phyloP scores from a whole-genome alignment of 2,329 filamentous ascomycete genomes.

The Dothistroma septosporum region DNA sequence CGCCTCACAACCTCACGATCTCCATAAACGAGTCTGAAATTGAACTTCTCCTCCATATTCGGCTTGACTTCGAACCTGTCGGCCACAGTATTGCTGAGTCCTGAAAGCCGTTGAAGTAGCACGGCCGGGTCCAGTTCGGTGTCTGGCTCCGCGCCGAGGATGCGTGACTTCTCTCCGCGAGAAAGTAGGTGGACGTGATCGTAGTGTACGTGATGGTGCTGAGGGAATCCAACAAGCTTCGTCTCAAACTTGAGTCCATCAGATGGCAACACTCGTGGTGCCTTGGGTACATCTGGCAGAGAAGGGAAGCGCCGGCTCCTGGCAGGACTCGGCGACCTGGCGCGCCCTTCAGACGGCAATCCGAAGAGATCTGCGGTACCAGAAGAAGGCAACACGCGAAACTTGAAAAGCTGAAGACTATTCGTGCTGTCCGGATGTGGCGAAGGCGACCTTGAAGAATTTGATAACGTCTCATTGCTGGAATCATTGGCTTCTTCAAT shows the following conservation, averaged over 20 bases:
- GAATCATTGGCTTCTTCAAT: conserved; percentile 20
- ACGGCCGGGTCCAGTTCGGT: conserved; percentile 24
- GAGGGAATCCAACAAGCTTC: conserved; percentile 22
- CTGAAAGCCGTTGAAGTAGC: conserved; percentile 24
- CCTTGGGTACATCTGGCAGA: conserved; percentile 1
- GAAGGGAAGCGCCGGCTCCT: conserved; percentile 12
- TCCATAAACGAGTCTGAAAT: conserved; percentile 38
- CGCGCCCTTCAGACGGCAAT: conserved; percentile 12
- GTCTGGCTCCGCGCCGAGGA: conserved; percentile 29
- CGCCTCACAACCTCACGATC: conserved; percentile 32
- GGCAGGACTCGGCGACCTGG: conserved; percentile 19
- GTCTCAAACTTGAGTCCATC: conserved; percentile 22
- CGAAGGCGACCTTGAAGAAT: conserved; percentile 23
- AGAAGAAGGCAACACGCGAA: conserved; percentile 18
- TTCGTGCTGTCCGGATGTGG: conserved; percentile 9
- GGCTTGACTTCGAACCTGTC: conserved; percentile 33
- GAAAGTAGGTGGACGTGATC: conserved; percentile 29
- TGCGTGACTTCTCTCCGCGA: conserved; percentile 24
- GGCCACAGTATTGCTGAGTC: conserved; percentile 24
- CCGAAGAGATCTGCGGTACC: conserved; percentile 21
- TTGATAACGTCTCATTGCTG: conserved; percentile 19
- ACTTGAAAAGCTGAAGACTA: conserved; percentile 12
- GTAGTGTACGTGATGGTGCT: conserved; percentile 22
- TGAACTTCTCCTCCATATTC: conserved; percentile 29
- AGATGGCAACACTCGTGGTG: background rate